Evolutionary conservation across 805 yeast species (phyloP).

Genomic region (Nakazawaea wyomingensis): DNA sequence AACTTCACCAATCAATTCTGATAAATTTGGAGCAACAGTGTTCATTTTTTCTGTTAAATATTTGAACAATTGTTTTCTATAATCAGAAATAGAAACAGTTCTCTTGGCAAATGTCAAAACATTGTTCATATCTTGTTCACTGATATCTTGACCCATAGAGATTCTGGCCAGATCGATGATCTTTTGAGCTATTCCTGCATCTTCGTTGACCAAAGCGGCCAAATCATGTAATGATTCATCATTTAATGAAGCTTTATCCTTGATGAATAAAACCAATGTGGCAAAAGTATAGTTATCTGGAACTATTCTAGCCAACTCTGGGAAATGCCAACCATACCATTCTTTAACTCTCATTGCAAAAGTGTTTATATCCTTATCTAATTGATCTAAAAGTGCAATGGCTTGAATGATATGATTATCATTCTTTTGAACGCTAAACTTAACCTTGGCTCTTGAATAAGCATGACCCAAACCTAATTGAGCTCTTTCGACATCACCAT

Average conservation of each 20-base stretch:
- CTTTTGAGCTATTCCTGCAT: constrained; percentile 86
- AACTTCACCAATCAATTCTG: constrained; percentile 96
- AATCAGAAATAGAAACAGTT: constrained; percentile 86
- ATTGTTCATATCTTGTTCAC: constrained; percentile 91
- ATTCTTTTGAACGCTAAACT: constrained; percentile 97
- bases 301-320: constrained; percentile 88
- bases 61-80: constrained; percentile 76
- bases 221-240: constrained; percentile 85
- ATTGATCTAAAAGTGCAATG: constrained; percentile 93
- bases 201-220: constrained; percentile 86
- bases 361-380: constrained; percentile 97
- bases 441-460: constrained; percentile 97
- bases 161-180: constrained; percentile 92
- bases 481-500: constrained; percentile 95
- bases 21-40: constrained; percentile 94
- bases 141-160: constrained; percentile 98
- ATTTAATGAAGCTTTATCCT: constrained; percentile 78
- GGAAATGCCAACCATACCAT: constrained; percentile 99
- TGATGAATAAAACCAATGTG: constrained; percentile 71
- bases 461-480: constrained; percentile 99
- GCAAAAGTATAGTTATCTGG: constrained; percentile 88
- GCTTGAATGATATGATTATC: constrained; percentile 99
- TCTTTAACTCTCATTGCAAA: constrained; percentile 96
- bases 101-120: constrained; percentile 89
- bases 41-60: constrained; percentile 95